A percentile compares a stretch with the other conserved stretches of the same genome.
Conservation (phyloP, 345 rosid genomes). For the Firmiana major region DNA sequence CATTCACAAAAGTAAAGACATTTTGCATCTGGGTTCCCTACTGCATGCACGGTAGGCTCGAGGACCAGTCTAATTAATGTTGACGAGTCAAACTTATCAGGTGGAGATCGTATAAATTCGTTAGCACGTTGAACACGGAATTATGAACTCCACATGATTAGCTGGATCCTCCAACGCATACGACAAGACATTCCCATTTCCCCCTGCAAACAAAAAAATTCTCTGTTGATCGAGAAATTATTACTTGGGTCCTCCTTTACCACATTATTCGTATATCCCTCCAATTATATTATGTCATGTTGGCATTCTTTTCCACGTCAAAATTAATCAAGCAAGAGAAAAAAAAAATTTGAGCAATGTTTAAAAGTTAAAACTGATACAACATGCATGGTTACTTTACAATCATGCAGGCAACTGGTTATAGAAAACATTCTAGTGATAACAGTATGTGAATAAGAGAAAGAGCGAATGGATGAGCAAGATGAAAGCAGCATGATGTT, state of each 20-base stretch:
- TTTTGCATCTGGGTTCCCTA: neutral
- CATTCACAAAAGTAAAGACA: neutral
- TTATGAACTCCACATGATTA: neutral
- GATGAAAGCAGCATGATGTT: neutral
- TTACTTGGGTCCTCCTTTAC: too few relatives aligned
- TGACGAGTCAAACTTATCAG: neutral
- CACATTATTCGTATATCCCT: too few relatives aligned
- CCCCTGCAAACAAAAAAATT: neutral
- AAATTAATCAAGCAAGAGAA: too few relatives aligned
- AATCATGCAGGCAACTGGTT: neutral
- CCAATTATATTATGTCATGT: too few relatives aligned
- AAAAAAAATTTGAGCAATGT: too few relatives aligned
- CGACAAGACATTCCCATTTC: neutral
- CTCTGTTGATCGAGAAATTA: too few relatives aligned
- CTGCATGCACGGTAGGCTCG: neutral
- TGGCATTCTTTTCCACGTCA: too few relatives aligned
- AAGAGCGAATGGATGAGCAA: neutral
- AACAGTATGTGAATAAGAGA: neutral
- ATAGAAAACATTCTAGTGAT: neutral
- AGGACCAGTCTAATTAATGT: neutral
- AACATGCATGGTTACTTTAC: too few relatives aligned
- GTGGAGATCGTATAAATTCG: neutral
- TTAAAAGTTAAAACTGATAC: too few relatives aligned
- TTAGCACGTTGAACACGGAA: neutral
- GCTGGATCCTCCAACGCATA: neutral